Percentiles rank a stretch among this genome's conserved stretches.
Conservation (phyloP, 805 yeast genomes). For the Metschnikowia shivogae region DNA sequence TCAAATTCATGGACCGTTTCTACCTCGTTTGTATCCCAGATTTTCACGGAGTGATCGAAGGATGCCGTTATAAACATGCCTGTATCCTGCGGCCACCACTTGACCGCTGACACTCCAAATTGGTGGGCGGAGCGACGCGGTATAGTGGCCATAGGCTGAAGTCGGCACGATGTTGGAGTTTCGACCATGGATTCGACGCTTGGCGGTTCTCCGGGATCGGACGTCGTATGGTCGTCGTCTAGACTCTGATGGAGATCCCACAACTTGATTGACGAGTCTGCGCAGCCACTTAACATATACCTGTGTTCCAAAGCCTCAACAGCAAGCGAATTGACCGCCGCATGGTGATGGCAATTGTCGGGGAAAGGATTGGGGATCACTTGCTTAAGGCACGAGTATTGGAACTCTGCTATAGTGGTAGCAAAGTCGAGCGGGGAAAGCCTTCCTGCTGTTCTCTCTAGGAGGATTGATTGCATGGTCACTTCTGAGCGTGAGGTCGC, state of each 20-base stretch:
- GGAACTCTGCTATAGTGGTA: conserved; percentile 34
- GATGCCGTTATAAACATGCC: conserved; percentile 84
- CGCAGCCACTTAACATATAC: conserved; percentile 65
- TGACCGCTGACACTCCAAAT: conserved; percentile 67
- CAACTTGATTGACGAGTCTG: conserved; percentile 61
- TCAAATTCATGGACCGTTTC: conserved; percentile 65
- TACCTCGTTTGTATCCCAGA: conserved; percentile 75
- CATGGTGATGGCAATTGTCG: conserved; percentile 40
- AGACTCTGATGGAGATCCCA: conserved; percentile 49
- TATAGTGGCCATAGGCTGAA: conserved; percentile 27
- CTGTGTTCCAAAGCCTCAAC: conserved; percentile 46
- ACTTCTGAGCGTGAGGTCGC: background rate
- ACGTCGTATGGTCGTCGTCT: background rate
- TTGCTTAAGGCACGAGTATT: conserved; percentile 30
- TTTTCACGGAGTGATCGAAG: conserved; percentile 68
- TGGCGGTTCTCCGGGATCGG: background rate
- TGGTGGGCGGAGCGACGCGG: conserved; percentile 48
- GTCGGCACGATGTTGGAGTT: background rate
- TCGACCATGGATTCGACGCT: background rate
- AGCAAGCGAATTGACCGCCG: conserved; percentile 57
- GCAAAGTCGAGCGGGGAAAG: conserved; percentile 31
- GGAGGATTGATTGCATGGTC: conserved; percentile 37
- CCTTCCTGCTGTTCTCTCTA: conserved; percentile 30
- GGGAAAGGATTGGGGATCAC: conserved; percentile 33
- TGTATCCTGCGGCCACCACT: conserved; percentile 88